Percentiles rank a stretch among this genome's conserved stretches.
phyloP scores from a whole-genome alignment of 2,329 filamentous ascomycete genomes.

The Colletotrichum abscissum region DNA sequence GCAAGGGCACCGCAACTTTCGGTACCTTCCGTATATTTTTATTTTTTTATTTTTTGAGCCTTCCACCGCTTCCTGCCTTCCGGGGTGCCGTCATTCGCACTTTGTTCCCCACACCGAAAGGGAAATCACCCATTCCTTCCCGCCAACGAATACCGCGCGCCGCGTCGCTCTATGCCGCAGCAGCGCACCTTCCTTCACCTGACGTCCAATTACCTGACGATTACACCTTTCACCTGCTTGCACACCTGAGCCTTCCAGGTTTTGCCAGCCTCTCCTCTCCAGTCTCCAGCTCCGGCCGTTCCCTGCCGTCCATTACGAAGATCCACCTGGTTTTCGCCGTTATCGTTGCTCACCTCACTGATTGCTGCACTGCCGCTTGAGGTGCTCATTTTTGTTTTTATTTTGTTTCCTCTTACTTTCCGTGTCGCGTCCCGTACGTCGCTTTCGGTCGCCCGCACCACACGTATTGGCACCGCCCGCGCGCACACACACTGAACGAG shows the following conservation, averaged over 20 bases:
- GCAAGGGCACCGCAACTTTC: neutral
- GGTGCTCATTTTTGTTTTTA: neutral
- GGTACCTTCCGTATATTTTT: neutral
- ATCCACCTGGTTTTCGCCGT: neutral
- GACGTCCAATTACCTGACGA: neutral
- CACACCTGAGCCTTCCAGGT: neutral
- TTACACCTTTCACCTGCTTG: neutral
- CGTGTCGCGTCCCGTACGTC: slow-evolving; percentile 15
- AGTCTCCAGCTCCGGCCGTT: neutral
- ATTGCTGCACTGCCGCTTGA: slow-evolving; percentile 17
- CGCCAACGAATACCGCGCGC: slow-evolving; percentile 12
- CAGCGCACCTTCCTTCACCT: neutral
- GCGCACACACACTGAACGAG: neutral
- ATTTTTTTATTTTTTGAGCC: neutral
- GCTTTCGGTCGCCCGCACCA: slow-evolving; percentile 17
- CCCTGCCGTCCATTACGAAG: neutral
- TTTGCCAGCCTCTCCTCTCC: neutral
- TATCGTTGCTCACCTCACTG: no score
- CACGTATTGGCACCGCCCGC: neutral
- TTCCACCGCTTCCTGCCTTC: neutral
- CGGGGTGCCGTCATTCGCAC: neutral
- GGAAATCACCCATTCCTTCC: neutral
- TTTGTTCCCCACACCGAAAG: neutral
- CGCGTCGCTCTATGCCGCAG: slow-evolving; percentile 7
- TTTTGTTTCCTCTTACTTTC: neutral